phyloP scores from a whole-genome alignment of 345 rosid genomes.

The Euphorbia lathyris region DNA sequence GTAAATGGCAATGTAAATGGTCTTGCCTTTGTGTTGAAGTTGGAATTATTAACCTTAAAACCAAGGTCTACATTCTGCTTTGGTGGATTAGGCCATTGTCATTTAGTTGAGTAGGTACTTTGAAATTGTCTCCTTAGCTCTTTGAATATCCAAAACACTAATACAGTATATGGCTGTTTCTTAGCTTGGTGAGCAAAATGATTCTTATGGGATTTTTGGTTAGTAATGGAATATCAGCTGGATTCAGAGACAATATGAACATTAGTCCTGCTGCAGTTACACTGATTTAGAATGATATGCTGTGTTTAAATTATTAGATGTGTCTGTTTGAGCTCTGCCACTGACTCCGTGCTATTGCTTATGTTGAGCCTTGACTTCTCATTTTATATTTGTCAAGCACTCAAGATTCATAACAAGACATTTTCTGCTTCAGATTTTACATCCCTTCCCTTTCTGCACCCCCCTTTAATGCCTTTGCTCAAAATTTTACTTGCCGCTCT shows the following conservation, averaged over 20 bases:
- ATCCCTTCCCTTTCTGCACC: not conserved
- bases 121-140: not conserved
- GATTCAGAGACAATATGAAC: not conserved
- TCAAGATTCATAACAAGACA: not conserved
- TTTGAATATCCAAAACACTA: not conserved
- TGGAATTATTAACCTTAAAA: not conserved
- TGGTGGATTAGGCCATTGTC: not conserved
- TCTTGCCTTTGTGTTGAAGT: not conserved
- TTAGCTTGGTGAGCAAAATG: too few species aligned
- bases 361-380: constrained; percentile 1
- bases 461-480: constrained; percentile 14
- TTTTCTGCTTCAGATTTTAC: not conserved
- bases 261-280: not conserved
- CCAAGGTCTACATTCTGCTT: constrained; percentile 1
- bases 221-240: too few species aligned
- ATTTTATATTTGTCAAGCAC: not conserved
- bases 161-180: too few species aligned
- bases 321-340: not conserved
- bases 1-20: not conserved
- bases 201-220: too few species aligned
- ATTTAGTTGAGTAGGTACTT: not conserved
- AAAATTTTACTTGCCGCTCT: constrained; percentile 12
- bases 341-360: not conserved
- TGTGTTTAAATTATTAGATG: not conserved
- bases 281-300: not conserved